Conservation (phyloP, 1,139 yeast species). For the Hemisphaericaspora xylanilytica region DNA sequence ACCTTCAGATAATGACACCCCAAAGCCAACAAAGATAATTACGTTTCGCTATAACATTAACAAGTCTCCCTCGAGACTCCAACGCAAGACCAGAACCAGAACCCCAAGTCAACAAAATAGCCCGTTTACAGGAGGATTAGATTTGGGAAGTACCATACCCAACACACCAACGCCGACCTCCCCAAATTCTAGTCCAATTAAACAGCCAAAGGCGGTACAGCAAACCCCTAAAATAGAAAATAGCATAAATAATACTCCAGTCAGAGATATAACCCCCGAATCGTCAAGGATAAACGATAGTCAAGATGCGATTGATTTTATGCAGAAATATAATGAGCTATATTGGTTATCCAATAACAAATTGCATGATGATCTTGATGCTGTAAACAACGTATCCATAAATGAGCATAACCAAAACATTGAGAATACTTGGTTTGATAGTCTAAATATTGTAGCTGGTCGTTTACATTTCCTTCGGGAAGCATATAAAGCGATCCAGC, state of each 20-base stretch:
- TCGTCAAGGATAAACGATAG: background rate
- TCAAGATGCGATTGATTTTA: background rate
- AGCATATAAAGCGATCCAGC: constrained; percentile 26
- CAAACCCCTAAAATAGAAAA: too few species aligned
- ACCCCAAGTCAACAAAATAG: constrained; percentile 2
- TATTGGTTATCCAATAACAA: constrained; percentile 1
- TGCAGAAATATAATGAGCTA: constrained; percentile 3
- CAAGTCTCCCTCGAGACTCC: background rate
- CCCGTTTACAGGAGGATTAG: background rate
- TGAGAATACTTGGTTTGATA: constrained; percentile 26
- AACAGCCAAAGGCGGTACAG: background rate
- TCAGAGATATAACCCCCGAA: background rate
- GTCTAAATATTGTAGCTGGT: constrained; percentile 26
- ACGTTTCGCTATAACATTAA: constrained; percentile 6
- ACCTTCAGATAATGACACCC: constrained; percentile 1
- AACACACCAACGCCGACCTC: constrained; percentile 2
- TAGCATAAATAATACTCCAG: too few species aligned
- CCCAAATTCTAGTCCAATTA: constrained; percentile 6
- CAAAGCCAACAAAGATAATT: constrained; percentile 15
- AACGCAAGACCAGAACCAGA: background rate
- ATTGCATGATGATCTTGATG: background rate
- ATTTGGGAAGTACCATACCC: background rate
- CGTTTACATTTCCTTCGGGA: constrained; percentile 32
- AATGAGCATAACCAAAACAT: constrained; percentile 10
- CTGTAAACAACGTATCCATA: background rate